Percentiles rank a stretch among this genome's conserved stretches.
Evolutionary conservation across 2,329 filamentous ascomycete genomes (phyloP).

Genomic region (Sarocladium kiliense): DNA sequence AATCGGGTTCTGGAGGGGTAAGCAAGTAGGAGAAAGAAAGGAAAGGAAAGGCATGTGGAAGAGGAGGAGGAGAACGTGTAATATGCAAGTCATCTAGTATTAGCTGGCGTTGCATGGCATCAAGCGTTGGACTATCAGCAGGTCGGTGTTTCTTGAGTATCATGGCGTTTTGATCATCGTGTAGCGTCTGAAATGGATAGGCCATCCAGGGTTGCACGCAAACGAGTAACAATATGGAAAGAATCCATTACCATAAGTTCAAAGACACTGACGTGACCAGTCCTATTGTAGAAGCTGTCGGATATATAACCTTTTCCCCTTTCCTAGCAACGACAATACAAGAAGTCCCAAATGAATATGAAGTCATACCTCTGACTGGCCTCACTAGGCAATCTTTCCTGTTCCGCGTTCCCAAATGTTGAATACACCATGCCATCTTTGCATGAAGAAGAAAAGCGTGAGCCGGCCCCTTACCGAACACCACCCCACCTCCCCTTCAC

Average conservation of each 20-base stretch:
- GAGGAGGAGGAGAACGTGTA: not conserved
- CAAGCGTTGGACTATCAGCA: not conserved
- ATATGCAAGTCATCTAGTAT: not conserved
- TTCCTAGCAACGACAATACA: not conserved
- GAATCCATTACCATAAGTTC: too few species aligned
- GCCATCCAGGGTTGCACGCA: too few species aligned
- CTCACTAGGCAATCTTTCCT: too few species aligned
- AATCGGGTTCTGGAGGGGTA: not conserved
- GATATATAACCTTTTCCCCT: not conserved
- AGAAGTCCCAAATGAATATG: not conserved
- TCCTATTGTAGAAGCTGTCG: not conserved
- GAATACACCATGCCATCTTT: too few species aligned
- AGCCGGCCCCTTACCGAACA: slow-evolving; percentile 23
- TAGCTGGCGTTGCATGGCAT: not conserved
- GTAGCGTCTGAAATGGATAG: too few species aligned
- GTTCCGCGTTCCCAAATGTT: too few species aligned
- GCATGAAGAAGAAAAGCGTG: not conserved
- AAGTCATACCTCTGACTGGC: not conserved
- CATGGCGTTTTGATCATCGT: too few species aligned
- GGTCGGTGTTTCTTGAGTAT: too few species aligned
- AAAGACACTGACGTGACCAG: not conserved
- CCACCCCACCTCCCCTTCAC: slow-evolving; percentile 42
- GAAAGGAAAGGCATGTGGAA: not conserved
- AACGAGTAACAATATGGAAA: too few species aligned
- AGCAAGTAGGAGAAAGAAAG: not conserved